A percentile compares a stretch with the other conserved stretches of the same genome.
phyloP scores from a whole-genome alignment of 108 stramenopile species.

The Pseudonitzschia multistriata region DNA sequence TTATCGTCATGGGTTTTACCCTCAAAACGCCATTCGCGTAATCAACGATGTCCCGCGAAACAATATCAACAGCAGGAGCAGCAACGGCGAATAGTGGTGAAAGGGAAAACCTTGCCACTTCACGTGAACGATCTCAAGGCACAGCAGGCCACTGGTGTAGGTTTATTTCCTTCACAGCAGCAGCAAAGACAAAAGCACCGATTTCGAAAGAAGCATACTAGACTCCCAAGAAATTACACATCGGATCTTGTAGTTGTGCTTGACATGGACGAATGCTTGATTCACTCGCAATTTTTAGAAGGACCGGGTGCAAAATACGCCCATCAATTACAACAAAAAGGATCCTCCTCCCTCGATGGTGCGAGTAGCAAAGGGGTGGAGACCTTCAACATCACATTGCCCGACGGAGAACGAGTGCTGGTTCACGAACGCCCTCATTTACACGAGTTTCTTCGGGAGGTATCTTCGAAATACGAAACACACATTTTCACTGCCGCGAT shows the following conservation, averaged over 20 bases:
- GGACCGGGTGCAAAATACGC: slow-evolving; percentile 43
- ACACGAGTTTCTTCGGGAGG: slow-evolving; percentile 80
- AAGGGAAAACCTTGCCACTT: slow-evolving; percentile 38
- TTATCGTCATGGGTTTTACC: slow-evolving; percentile 3
- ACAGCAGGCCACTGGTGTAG: neutral
- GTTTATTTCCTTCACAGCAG: neutral
- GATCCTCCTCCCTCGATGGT: neutral
- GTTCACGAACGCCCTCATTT: slow-evolving; percentile 95
- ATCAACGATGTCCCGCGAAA: neutral
- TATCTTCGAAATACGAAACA: slow-evolving; percentile 82
- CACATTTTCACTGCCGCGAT: slow-evolving; percentile 98
- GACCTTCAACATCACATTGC: slow-evolving; percentile 68
- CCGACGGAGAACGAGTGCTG: slow-evolving; percentile 79
- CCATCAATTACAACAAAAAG: slow-evolving; percentile 36
- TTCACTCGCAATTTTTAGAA: slow-evolving; percentile 92
- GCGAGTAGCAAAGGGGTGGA: slow-evolving; percentile 34
- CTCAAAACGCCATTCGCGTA: slow-evolving; percentile 7
- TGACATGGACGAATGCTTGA: slow-evolving; percentile 98
- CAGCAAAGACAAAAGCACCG: slow-evolving; percentile 1
- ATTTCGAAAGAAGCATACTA: neutral
- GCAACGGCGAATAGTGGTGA: slow-evolving; percentile 36
- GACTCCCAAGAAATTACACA: slow-evolving; percentile 31
- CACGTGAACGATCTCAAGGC: slow-evolving; percentile 35
- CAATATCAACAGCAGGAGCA: neutral
- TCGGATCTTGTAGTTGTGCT: slow-evolving; percentile 92